Base-by-base conservation (phyloP, 2,329 filamentous ascomycete genomes). In the Cladosporium sp. region DNA sequence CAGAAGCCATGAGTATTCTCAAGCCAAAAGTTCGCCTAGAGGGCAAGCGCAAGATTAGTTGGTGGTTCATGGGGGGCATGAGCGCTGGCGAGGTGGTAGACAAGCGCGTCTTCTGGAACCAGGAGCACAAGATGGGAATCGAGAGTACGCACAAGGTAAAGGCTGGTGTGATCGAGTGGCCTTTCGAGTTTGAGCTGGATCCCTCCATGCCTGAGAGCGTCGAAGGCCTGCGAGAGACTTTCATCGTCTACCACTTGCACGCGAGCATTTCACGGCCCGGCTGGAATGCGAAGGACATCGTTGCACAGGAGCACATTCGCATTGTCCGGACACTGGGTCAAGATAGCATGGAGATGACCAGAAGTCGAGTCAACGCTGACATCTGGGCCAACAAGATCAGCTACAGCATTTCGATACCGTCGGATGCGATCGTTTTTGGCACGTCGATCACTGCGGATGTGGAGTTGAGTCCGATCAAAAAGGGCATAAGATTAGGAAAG, bases 331-430 rank as follows among this genome's bases (percentile, higher is more conserved):
- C 74, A 12, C 63, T 77, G 47, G 73, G 73, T 4, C 70, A 67
- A 56, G 73, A 97, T 69, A 86, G 89, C 42, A 93, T 96, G 89
- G 73, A 76, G 54, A 71, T 70, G 51, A 69, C 73, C 54, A 68
- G 73, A 43, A 68, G 61, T 39, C 56, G 66, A 34, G 63, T 68
- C 56, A 91, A 97, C 57, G 91, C 96, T 70, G 96, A 96, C 64
- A 87, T 95, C 56, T 99, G 93, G 93, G 88, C 90, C 5, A 93
- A 96, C 74, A 99, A 99, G 75, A 82, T 97, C 61, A 89, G 95
- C 67, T 99, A 99, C 72, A 92, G 89, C 24, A 90, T 99, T 56
- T 83, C 89, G 52, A 88, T 95, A 9, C 92, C 93, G 0, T 91
- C 89, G 63, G 96, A 96, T 73, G 93, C 93, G 2, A 86, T 96